Base-by-base conservation (phyloP, 257 asterid genomes). In the Gentiana dahurica region DNA sequence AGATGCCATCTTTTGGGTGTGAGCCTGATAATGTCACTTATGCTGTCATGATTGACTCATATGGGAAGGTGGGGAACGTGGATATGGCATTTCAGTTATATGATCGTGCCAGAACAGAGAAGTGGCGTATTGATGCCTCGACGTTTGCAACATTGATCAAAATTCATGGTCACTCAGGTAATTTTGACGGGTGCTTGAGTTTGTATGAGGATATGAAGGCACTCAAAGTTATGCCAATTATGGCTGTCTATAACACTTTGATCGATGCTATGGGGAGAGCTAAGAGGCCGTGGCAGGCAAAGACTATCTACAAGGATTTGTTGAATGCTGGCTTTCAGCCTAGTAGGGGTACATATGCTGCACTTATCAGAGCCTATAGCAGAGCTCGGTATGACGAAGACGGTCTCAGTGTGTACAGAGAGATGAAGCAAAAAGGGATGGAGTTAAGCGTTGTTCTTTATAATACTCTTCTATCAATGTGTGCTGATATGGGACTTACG, bases 261-360 rank as follows among this genome's bases (percentile, higher is more conserved):
- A 59, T 92, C 84, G 95, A 81, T 75, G 99, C 89, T 36, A 92
- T 92, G 97, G 97, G 95, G 35, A 79, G 87, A 69, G 99, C 99
- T 35, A 92, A 70, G 81, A 81, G 97, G 74, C 95, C 97, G 0
- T 88, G 95, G 95, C 88, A 92, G 67, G 94, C 87, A 0, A 92
- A 88, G 57, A 75, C 38, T 36, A 81, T 92, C 43, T 85, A 81
- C 55, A 47, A 72, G 58, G 97, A 88, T 47, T 81, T 92, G 97
- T 35, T 78, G 60, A 71, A 49, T 51, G 80, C 63, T 52, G 90
- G 81, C 58, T 49, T 88, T 44, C 64, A 69, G 47, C 98, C 94
- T 0, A 88, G 76, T 61, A 73, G 74, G 81, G 85, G 85, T 43
- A 85, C 97, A 11, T 85, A 92, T 60, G 90, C 98, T 24, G 79